phyloP scores from a whole-genome alignment of 2,329 filamentous ascomycete species.

The Alternaria rosae region DNA sequence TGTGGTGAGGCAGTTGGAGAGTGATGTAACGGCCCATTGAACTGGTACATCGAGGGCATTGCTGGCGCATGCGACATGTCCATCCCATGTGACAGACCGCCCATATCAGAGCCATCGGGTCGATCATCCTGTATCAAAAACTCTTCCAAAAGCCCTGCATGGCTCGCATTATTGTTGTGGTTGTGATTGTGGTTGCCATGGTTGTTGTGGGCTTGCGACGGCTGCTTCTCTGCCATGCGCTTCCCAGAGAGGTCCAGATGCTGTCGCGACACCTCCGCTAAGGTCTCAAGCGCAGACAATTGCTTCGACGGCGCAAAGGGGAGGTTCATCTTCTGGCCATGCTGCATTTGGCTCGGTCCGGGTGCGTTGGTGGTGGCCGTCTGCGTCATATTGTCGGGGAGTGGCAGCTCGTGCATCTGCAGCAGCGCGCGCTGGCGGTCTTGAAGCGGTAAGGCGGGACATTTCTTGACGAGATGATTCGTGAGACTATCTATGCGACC shows the following conservation, averaged over 20 bases:
- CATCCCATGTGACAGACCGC: conserved; percentile 36
- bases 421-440: conserved; percentile 79
- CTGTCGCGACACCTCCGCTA: conserved; percentile 87
- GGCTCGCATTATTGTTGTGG: conserved; percentile 23
- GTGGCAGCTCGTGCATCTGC: conserved; percentile 72
- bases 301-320: conserved; percentile 59
- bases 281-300: conserved; percentile 83
- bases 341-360: conserved; percentile 29
- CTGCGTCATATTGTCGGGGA: conserved; percentile 51
- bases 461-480: conserved; percentile 85
- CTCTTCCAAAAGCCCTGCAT: conserved; percentile 45
- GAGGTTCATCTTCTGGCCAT: conserved; percentile 47
- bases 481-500: conserved; percentile 84
- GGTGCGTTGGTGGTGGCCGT: conserved; percentile 21
- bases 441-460: conserved; percentile 75
- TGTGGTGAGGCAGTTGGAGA: conserved; percentile 47
- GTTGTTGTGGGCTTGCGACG: conserved; percentile 24
- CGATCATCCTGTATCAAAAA: conserved; percentile 50
- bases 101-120: conserved; percentile 38
- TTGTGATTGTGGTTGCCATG: conserved; percentile 10
- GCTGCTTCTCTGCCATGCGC: conserved; percentile 49
- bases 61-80: conserved; percentile 44
- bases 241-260: conserved; percentile 64
- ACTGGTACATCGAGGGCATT: conserved; percentile 50
- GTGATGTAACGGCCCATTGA: conserved; percentile 46